A percentile compares a stretch with the other conserved stretches of the same genome.
phyloP scores from a whole-genome alignment of 2,329 filamentous ascomycete species.

The Aspergillus amoenus region DNA sequence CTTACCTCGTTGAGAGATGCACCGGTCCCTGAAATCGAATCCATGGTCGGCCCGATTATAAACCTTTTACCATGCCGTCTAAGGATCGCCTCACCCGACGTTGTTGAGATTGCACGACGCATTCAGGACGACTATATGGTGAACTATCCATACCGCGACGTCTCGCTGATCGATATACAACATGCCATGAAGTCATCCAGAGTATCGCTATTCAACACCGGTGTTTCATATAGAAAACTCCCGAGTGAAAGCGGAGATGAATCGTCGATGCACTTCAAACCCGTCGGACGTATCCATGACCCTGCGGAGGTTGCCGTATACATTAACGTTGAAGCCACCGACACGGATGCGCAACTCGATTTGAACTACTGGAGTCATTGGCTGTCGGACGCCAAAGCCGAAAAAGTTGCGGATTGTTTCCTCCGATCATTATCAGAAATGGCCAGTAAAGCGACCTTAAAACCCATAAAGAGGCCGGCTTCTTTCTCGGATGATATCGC shows the following conservation, averaged over 20 bases:
- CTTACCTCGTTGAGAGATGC: slow-evolving; percentile 43
- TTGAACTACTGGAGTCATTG: slow-evolving; percentile 44
- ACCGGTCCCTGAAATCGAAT: slow-evolving; percentile 38
- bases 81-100: slow-evolving; percentile 28
- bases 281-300: slow-evolving; percentile 43
- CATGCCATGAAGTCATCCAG: slow-evolving; percentile 40
- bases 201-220: slow-evolving; percentile 49
- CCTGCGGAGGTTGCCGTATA: slow-evolving; percentile 50
- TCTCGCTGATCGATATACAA: slow-evolving; percentile 48
- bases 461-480: slow-evolving; percentile 18
- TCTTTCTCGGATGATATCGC: slow-evolving; percentile 36
- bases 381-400: slow-evolving; percentile 39
- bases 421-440: slow-evolving; percentile 38
- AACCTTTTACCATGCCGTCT: slow-evolving; percentile 49
- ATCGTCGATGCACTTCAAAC: slow-evolving; percentile 35
- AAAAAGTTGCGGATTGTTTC: slow-evolving; percentile 39
- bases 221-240: slow-evolving; percentile 48
- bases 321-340: slow-evolving; percentile 50
- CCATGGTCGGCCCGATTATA: slow-evolving; percentile 47
- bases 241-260: slow-evolving; percentile 25
- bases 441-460: slow-evolving; percentile 11
- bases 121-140: slow-evolving; percentile 50
- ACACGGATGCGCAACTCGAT: slow-evolving; percentile 36
- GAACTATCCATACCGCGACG: slow-evolving; percentile 45
- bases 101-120: slow-evolving; percentile 40